These are phyloP conservation scores for Hemileccinum rubropunctum DNA, from an alignment of 768 basidiomycete genomes.

Conservation along the genomic window DNA sequence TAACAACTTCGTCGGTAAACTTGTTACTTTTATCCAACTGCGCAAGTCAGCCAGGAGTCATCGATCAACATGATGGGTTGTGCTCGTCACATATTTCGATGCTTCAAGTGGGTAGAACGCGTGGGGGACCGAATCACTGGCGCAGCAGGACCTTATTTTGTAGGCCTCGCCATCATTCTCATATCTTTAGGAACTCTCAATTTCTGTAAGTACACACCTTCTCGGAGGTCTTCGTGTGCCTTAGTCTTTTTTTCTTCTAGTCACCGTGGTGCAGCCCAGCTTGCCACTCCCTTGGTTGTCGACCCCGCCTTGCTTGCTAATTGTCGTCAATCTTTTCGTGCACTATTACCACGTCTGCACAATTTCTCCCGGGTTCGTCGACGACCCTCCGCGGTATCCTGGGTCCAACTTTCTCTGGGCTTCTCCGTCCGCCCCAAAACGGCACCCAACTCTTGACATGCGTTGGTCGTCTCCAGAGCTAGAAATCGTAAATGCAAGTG, in stretches of 20 bases:
- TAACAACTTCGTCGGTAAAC: too few species aligned
- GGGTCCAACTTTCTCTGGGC: conserved; percentile 60
- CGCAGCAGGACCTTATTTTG: conserved; percentile 88
- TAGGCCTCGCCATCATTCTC: conserved; percentile 73
- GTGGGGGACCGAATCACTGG: conserved; percentile 80
- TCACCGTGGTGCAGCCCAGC: conserved; percentile 72
- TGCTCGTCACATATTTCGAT: conserved; percentile 42
- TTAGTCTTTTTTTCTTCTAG: conserved; percentile 37
- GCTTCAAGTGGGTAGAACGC: conserved; percentile 68
- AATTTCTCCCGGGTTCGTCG: conserved; percentile 73
- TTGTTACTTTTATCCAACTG: too few species aligned
- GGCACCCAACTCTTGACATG: conserved; percentile 37
- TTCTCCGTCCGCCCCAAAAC: conserved; percentile 16
- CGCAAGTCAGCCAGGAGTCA: background rate
- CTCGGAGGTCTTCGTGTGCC: background rate
- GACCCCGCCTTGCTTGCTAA: conserved; percentile 68
- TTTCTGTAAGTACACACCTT: conserved; percentile 64
- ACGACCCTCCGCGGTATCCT: conserved; percentile 47
- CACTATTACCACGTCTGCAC: conserved; percentile 90
- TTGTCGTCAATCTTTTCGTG: conserved; percentile 69
- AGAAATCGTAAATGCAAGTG: conserved; percentile 51
- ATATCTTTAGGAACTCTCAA: conserved; percentile 65
- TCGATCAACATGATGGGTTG: conserved; percentile 26
- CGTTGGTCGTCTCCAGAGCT: conserved; percentile 46
- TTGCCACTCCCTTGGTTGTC: conserved; percentile 58